Evolutionary conservation across 371 early-diverging fungal genomes (phyloP).

Genomic region (Mucor sp.): DNA sequence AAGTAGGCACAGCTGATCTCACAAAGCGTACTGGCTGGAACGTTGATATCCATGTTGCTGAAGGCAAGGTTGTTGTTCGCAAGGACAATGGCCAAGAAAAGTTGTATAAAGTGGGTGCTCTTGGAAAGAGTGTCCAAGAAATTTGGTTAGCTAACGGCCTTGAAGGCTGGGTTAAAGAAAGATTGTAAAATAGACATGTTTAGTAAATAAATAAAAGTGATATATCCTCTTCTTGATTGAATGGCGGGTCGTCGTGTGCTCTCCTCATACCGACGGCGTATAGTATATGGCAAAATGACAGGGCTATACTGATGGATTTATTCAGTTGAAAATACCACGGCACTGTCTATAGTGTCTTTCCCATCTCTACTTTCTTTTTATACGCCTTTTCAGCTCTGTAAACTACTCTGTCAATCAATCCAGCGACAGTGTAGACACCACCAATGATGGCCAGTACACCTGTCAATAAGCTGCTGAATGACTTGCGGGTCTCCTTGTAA

Average conservation of each 20-base stretch:
- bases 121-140: constrained; percentile 93
- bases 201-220: not conserved
- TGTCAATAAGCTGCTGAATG: constrained; percentile 88
- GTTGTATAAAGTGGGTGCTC: constrained; percentile 63
- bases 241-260: no score
- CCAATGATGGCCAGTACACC: constrained; percentile 94
- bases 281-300: no score
- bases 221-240: no score
- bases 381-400: constrained; percentile 86
- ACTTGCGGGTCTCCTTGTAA: constrained; percentile 80
- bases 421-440: constrained; percentile 94
- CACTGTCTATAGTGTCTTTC: constrained; percentile 61
- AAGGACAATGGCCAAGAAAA: constrained; percentile 47
- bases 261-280: no score
- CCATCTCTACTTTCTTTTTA: constrained; percentile 82
- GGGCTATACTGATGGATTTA: not conserved
- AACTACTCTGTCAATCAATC: constrained; percentile 87
- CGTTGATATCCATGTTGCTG: constrained; percentile 57
- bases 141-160: constrained; percentile 89
- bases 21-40: constrained; percentile 79
- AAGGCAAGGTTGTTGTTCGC: constrained; percentile 57
- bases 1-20: constrained; percentile 45
- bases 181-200: constrained; percentile 29
- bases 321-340: not conserved
- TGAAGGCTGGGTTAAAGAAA: constrained; percentile 86